Evolutionary conservation across 2,329 filamentous ascomycete species (phyloP).

Genomic region (Pezizomycotina sp.): DNA sequence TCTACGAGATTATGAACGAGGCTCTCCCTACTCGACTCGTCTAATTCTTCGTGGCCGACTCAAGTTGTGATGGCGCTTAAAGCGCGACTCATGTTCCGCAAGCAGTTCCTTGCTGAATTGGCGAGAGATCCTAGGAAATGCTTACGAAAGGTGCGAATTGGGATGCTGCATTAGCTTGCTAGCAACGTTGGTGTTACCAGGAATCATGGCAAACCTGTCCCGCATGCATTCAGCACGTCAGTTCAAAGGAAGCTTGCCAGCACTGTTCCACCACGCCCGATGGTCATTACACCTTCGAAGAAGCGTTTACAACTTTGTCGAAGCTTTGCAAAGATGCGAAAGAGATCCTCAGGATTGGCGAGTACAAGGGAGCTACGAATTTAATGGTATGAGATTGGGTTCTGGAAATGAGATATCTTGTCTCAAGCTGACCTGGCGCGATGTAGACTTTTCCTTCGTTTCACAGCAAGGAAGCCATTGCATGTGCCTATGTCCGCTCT

Average conservation of each 20-base stretch:
- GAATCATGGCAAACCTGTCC: slow-evolving; percentile 45
- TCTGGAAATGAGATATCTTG: neutral
- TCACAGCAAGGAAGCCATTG: slow-evolving; percentile 46
- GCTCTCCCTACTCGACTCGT: too few relatives aligned
- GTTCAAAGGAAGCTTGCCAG: slow-evolving; percentile 83
- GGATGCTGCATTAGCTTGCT: slow-evolving; percentile 33
- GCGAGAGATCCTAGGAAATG: slow-evolving; percentile 37
- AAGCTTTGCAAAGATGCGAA: slow-evolving; percentile 56
- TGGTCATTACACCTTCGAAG: slow-evolving; percentile 61
- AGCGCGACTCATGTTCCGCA: slow-evolving; percentile 49
- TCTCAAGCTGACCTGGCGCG: slow-evolving; percentile 4
- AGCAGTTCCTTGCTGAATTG: slow-evolving; percentile 41
- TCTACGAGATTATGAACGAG: too few relatives aligned
- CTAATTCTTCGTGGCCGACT: slow-evolving; percentile 34
- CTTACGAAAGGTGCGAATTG: slow-evolving; percentile 30
- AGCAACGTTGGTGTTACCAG: slow-evolving; percentile 44
- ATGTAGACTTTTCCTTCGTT: slow-evolving; percentile 22
- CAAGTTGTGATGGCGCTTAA: slow-evolving; percentile 40
- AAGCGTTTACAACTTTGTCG: slow-evolving; percentile 52
- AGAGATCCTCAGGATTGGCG: slow-evolving; percentile 50
- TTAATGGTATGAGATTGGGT: slow-evolving; percentile 40
- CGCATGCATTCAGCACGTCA: slow-evolving; percentile 74
- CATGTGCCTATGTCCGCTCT: slow-evolving; percentile 66
- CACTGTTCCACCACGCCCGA: slow-evolving; percentile 80
- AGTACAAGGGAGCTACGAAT: slow-evolving; percentile 51